Evolutionary conservation across 331 rosid genomes (phyloP), one percentile per base, ranked within the genome.

Genomic region (Quercus lobata): DNA sequence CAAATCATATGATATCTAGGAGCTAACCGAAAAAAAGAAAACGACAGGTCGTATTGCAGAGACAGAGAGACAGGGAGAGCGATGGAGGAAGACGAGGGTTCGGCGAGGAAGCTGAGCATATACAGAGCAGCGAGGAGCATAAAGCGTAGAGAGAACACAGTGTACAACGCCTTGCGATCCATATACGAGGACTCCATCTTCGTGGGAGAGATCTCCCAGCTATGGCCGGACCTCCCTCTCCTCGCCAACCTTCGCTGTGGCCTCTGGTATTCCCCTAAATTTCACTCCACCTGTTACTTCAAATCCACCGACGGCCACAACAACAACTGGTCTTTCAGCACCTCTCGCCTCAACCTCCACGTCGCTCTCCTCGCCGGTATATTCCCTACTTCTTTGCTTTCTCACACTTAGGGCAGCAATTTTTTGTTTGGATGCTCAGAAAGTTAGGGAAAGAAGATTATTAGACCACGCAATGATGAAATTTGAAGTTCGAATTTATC

Each of bases 301-400:
- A 93, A 95, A 69, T 95, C 98, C 88, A 93, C 99, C 61, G 98
- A 95, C 57, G 98, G 98, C 84, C 98, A 95, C 89, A 88, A 79
- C 88, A 91, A 95, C 74, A 95, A 93, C 29, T 90, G 93, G 71
- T 90, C 98, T 79, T 93, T 95, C 92, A 89, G 35, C 75, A 93
- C 94, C 44, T 86, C 98, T 24, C 95, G 98, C 80, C 99, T 95
- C 85, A 95, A 93, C 44, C 91, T 93, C 80, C 98, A 95, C 44
- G 86, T 91, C 1, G 96, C 99, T 8, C 96, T 70, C 3, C 97
- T 95, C 29, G 97, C 97, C 41, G 92, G 98, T 90, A 80, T 19
- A 2, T 21, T 17, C 2, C 4, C 68, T 25, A 15, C 58, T 44
- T 9, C 34, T 1, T 63, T 65, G 46, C 11, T 7, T 37, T 37